phyloP scores from a whole-genome alignment of 2,329 filamentous ascomycete genomes.

The Colletotrichum camelliae region DNA sequence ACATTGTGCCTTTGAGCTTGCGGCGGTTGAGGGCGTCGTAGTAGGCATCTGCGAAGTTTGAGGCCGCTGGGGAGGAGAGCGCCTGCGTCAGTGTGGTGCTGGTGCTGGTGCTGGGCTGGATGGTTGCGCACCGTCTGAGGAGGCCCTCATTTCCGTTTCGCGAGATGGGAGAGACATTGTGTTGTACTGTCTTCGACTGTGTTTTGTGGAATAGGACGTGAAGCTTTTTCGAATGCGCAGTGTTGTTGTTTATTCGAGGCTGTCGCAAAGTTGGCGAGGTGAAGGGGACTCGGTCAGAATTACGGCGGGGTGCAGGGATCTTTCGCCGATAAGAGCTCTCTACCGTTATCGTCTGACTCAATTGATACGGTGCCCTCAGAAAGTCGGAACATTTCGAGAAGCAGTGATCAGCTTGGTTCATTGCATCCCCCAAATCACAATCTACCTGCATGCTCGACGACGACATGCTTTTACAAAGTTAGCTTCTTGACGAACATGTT shows the following conservation, averaged over 20 bases:
- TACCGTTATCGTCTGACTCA: background rate
- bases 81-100: background rate
- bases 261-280: background rate
- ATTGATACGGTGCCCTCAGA: background rate
- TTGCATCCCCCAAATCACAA: background rate
- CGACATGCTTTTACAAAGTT: background rate
- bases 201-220: background rate
- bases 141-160: constrained; percentile 49
- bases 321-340: constrained; percentile 13
- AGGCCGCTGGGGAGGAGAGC: constrained; percentile 59
- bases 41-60: constrained; percentile 74
- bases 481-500: background rate
- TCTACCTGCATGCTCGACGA: background rate
- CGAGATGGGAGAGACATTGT: constrained; percentile 42
- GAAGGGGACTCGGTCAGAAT: background rate
- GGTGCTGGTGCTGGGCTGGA: background rate
- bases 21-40: constrained; percentile 77
- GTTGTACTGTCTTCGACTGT: background rate
- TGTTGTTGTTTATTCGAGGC: background rate
- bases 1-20: constrained; percentile 65
- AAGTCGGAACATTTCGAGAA: background rate
- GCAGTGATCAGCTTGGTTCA: background rate
- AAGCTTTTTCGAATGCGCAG: background rate
- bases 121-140: constrained; percentile 48
- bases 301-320: constrained; percentile 6